These are phyloP conservation scores for Pseudonectria buxi DNA, from an alignment of 2,329 filamentous ascomycete species.

Conservation along the genomic window DNA sequence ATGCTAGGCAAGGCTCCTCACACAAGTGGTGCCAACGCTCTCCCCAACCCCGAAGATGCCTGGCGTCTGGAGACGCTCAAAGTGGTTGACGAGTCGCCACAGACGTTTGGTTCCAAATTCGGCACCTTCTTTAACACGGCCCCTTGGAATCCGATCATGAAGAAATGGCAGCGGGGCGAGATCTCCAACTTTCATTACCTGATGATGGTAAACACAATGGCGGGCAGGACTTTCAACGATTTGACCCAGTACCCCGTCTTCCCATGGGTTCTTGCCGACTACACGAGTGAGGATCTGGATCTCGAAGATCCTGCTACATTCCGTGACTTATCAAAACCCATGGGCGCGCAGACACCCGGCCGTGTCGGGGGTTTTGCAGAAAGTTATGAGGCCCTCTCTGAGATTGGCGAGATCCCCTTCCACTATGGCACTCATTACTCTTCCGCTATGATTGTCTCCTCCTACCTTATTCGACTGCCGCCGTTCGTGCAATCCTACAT, in stretches of 20 bases:
- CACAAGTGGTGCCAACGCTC: slow-evolving; percentile 60
- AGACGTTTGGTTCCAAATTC: slow-evolving; percentile 75
- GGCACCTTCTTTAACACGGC: slow-evolving; percentile 85
- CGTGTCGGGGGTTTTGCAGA: slow-evolving; percentile 76
- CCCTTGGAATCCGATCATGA: slow-evolving; percentile 75
- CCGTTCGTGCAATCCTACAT: slow-evolving; percentile 96
- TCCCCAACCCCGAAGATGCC: slow-evolving; percentile 75
- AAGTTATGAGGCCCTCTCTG: slow-evolving; percentile 78
- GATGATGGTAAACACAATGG: slow-evolving; percentile 97
- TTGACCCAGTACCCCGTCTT: slow-evolving; percentile 97
- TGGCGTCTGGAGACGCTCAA: slow-evolving; percentile 88
- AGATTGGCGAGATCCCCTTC: slow-evolving; percentile 89
- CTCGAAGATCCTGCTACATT: slow-evolving; percentile 78
- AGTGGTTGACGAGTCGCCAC: slow-evolving; percentile 51
- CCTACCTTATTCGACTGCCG: slow-evolving; percentile 88
- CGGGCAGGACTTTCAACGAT: slow-evolving; percentile 94
- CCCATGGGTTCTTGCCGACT: slow-evolving; percentile 93
- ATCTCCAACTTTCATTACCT: slow-evolving; percentile 98
- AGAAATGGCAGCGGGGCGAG: slow-evolving; percentile 86
- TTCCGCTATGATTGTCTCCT: slow-evolving; percentile 97
- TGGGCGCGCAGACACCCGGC: slow-evolving; percentile 79
- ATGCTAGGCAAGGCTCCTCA: slow-evolving; percentile 76
- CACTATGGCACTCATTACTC: slow-evolving; percentile 99
- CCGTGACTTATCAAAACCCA: slow-evolving; percentile 87
- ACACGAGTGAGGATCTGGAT: slow-evolving; percentile 88